phyloP scores from a whole-genome alignment of 1,139 yeast species.

The Citeromyces hawaiiensis region DNA sequence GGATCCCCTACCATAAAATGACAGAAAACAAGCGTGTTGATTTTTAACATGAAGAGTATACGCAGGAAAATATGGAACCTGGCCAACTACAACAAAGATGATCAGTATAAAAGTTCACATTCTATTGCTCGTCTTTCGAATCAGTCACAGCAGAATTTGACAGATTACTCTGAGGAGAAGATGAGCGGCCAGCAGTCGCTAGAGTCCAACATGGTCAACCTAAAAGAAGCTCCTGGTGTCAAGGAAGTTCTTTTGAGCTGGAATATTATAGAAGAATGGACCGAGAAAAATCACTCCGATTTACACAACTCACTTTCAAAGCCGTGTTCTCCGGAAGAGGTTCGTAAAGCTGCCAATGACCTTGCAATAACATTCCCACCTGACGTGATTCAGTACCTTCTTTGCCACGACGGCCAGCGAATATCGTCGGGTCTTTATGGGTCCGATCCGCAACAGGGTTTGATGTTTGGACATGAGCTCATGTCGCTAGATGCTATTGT shows the following conservation, averaged over 20 bases:
- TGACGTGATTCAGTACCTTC: conserved; percentile 44
- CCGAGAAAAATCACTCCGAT: conserved; percentile 39
- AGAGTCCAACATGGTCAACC: conserved; percentile 6
- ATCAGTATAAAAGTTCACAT: conserved; percentile 60
- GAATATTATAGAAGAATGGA: conserved; percentile 58
- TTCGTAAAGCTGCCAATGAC: conserved; percentile 53
- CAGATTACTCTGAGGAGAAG: conserved; percentile 8
- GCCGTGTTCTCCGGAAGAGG: conserved; percentile 51
- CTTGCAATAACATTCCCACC: conserved; percentile 42
- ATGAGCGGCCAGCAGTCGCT: conserved; percentile 9
- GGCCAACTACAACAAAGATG: conserved; percentile 48
- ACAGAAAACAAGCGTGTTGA: background rate
- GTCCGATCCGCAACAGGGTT: conserved; percentile 39
- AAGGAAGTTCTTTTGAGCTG: conserved; percentile 54
- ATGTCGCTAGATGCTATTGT: conserved; percentile 56
- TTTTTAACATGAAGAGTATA: background rate
- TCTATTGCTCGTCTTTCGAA: conserved; percentile 27
- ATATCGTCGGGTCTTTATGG: conserved; percentile 22
- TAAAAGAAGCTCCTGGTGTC: conserved; percentile 33
- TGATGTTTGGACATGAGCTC: conserved; percentile 49
- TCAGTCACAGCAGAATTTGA: conserved; percentile 8
- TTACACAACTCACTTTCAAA: conserved; percentile 41
- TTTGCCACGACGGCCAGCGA: conserved; percentile 56
- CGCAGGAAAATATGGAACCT: conserved; percentile 26
- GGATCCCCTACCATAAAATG: background rate